These are phyloP conservation scores for Lupinus albus DNA, from an alignment of 306 rosid species.

Conservation along the genomic window DNA sequence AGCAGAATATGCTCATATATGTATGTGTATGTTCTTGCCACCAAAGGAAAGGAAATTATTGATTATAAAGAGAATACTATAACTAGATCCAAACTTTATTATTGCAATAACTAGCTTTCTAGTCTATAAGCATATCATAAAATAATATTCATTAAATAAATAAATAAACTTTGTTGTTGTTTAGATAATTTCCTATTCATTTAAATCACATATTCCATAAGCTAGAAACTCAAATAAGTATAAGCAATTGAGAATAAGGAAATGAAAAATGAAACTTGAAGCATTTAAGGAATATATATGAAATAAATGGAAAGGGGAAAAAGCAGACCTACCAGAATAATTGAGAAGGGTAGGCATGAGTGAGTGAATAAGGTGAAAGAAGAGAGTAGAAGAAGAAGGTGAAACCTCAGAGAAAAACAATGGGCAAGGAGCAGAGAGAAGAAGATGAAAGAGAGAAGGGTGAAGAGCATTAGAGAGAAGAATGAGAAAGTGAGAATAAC, in stretches of 20 bases:
- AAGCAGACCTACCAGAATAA: conserved; percentile 60
- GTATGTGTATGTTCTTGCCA: not conserved
- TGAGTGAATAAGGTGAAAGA: conserved; percentile 3
- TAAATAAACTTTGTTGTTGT: too few relatives aligned
- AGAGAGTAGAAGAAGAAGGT: not conserved
- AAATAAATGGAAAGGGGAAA: not conserved
- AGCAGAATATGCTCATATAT: not conserved
- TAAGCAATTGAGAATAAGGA: not conserved
- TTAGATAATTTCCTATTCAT: not conserved
- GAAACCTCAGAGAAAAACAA: not conserved
- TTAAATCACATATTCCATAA: not conserved
- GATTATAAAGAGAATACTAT: too few relatives aligned
- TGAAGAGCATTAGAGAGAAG: conserved; percentile 4
- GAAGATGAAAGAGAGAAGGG: conserved; percentile 25
- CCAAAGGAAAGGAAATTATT: too few relatives aligned
- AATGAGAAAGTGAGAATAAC: not conserved
- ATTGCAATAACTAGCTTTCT: too few relatives aligned
- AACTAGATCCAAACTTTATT: too few relatives aligned
- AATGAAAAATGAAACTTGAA: not conserved
- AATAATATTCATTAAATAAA: not conserved
- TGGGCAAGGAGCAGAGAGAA: conserved; percentile 11
- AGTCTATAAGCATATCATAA: conserved; percentile 5
- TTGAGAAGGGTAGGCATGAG: conserved; percentile 83
- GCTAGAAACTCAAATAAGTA: too few relatives aligned
- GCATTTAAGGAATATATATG: too few relatives aligned